A percentile compares a stretch with the other conserved stretches of the same genome.
Evolutionary conservation across 75 land plant species (phyloP).

Genomic region (Chamaecyparis obtusa): DNA sequence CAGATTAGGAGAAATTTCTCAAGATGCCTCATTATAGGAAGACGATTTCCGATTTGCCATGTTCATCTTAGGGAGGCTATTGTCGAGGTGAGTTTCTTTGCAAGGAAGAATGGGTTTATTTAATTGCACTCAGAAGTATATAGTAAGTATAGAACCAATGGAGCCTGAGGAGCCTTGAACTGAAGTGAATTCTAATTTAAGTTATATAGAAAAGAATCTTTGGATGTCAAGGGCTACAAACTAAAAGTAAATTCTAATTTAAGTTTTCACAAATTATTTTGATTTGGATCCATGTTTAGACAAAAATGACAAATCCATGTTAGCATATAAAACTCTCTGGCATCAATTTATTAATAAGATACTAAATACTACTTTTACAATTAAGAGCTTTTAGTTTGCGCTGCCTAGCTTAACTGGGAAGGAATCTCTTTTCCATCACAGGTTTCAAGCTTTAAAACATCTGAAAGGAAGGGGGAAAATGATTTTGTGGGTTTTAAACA

Average conservation of each 20-base stretch:
- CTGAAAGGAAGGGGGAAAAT: slow-evolving; percentile 19
- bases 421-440: slow-evolving; percentile 13
- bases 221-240: background rate
- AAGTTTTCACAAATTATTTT: background rate
- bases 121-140: background rate
- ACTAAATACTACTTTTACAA: background rate
- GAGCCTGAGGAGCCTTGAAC: background rate
- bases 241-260: background rate
- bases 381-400: background rate
- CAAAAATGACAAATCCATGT: background rate
- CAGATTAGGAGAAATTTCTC: slow-evolving; percentile 64
- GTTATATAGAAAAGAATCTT: background rate
- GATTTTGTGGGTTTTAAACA: slow-evolving; percentile 11
- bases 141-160: background rate
- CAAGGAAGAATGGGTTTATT: background rate
- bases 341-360: background rate
- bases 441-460: slow-evolving; percentile 94
- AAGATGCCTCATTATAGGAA: slow-evolving; percentile 66
- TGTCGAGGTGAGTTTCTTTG: slow-evolving; percentile 56
- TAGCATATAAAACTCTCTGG: background rate
- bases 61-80: slow-evolving; percentile 46
- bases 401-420: background rate
- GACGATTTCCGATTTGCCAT: slow-evolving; percentile 79
- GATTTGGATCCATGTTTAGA: background rate
- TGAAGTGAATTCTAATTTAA: background rate